phyloP scores from a whole-genome alignment of 805 yeast species.

The Candida easanensis region DNA sequence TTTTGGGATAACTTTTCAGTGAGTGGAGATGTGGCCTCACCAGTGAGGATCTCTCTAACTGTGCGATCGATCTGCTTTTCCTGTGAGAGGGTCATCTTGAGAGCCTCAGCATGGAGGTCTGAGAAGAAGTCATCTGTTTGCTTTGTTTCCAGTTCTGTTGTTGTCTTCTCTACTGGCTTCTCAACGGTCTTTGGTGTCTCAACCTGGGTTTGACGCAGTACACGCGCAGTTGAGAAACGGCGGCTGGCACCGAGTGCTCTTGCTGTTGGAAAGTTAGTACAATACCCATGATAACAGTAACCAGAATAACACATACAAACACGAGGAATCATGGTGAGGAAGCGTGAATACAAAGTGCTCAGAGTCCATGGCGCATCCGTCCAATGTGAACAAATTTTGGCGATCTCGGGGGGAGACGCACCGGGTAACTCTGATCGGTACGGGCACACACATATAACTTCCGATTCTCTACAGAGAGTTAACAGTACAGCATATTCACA shows the following conservation, averaged over 20 bases:
- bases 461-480: too few species aligned
- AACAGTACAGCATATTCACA: too few species aligned
- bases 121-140: constrained; percentile 17
- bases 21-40: constrained; percentile 19
- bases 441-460: too few species aligned
- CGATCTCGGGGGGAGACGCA: too few species aligned
- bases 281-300: neutral
- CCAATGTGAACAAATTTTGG: too few species aligned
- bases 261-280: neutral
- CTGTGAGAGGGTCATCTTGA: constrained; percentile 15
- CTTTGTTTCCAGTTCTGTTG: constrained; percentile 1
- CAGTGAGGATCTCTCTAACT: constrained; percentile 22
- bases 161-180: neutral
- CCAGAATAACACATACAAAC: neutral
- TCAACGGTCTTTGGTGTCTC: neutral
- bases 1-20: constrained; percentile 16
- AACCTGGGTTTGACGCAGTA: constrained; percentile 2
- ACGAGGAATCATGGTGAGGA: neutral
- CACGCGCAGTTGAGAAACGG: constrained; percentile 6
- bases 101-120: constrained; percentile 17
- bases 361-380: too few species aligned
- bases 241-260: constrained; percentile 6
- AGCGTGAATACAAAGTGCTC: too few species aligned
- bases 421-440: too few species aligned
- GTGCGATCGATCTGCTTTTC: constrained; percentile 21